Evolutionary conservation across 2,329 filamentous ascomycete species (phyloP).

Genomic region (Paraphoma sp.): DNA sequence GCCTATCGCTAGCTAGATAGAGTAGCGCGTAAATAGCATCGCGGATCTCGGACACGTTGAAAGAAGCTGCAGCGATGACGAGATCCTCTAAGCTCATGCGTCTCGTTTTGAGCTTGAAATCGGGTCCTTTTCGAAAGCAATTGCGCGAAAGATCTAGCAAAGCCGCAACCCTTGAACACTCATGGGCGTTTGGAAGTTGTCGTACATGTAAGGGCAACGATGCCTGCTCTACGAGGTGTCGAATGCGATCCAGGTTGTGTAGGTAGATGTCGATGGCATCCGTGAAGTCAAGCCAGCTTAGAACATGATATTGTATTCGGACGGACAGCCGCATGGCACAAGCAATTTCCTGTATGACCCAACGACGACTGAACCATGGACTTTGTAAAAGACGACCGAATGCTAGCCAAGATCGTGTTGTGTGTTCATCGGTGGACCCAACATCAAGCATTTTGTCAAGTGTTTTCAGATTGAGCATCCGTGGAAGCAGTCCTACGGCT

Average conservation of each 20-base stretch:
- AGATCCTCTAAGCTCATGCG: neutral
- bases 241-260: slow-evolving; percentile 37
- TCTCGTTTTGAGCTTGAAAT: neutral
- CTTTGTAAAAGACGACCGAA: neutral
- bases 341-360: slow-evolving; percentile 54
- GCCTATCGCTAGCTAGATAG: neutral
- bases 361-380: slow-evolving; percentile 47
- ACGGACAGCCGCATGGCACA: slow-evolving; percentile 42
- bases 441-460: neutral
- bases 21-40: neutral
- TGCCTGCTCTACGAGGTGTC: neutral
- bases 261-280: slow-evolving; percentile 48
- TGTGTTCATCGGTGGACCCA: neutral
- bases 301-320: slow-evolving; percentile 42
- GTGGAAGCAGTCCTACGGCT: neutral
- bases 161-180: neutral
- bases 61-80: neutral
- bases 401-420: neutral
- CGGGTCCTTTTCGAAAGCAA: neutral
- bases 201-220: neutral
- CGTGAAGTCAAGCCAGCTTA: slow-evolving; percentile 48
- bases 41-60: neutral
- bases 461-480: neutral
- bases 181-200: neutral
- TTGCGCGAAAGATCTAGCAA: neutral